Evolutionary conservation across 805 yeast genomes (phyloP).

Genomic region (Yarrowia sp.): DNA sequence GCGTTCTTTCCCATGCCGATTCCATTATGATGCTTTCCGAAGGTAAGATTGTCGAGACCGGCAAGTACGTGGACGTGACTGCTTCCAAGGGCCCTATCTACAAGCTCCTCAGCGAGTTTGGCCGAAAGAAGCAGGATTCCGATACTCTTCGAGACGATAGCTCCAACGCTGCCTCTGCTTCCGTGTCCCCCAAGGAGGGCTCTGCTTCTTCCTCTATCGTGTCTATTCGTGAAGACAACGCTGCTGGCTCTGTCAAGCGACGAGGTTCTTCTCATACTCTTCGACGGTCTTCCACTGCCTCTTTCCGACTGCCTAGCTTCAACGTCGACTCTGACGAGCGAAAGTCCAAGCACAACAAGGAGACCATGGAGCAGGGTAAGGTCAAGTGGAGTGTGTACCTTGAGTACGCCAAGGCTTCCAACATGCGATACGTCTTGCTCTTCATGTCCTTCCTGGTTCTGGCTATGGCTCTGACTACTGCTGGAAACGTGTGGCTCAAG

Average conservation of each 20-base stretch:
- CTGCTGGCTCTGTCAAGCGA: constrained; percentile 27
- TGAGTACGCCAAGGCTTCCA: constrained; percentile 86
- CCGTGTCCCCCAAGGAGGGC: constrained; percentile 14
- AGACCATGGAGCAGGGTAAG: constrained; percentile 87
- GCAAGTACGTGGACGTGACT: constrained; percentile 37
- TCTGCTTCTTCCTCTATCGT: constrained; percentile 24
- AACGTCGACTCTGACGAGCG: constrained; percentile 35
- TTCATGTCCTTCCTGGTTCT: constrained; percentile 56
- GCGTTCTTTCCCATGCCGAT: constrained; percentile 74
- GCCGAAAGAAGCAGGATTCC: constrained; percentile 29
- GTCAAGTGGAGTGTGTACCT: constrained; percentile 84
- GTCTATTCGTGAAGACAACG: constrained; percentile 2
- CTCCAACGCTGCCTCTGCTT: constrained; percentile 28
- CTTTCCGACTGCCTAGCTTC: constrained; percentile 44
- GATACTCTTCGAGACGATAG: constrained; percentile 8
- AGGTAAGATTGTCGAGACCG: constrained; percentile 43
- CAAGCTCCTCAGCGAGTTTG: constrained; percentile 34
- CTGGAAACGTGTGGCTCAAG: constrained; percentile 87
- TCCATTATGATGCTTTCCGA: constrained; percentile 64
- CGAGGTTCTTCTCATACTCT: constrained; percentile 38
- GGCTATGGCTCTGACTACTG: constrained; percentile 60
- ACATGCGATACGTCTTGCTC: constrained; percentile 58
- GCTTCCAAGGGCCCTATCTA: constrained; percentile 33
- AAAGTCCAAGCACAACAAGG: constrained; percentile 45
- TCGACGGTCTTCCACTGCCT: constrained; percentile 64